These are phyloP conservation scores for Trichaptum fuscoviolaceum DNA, from an alignment of 768 basidiomycete species.

Conservation along the genomic window DNA sequence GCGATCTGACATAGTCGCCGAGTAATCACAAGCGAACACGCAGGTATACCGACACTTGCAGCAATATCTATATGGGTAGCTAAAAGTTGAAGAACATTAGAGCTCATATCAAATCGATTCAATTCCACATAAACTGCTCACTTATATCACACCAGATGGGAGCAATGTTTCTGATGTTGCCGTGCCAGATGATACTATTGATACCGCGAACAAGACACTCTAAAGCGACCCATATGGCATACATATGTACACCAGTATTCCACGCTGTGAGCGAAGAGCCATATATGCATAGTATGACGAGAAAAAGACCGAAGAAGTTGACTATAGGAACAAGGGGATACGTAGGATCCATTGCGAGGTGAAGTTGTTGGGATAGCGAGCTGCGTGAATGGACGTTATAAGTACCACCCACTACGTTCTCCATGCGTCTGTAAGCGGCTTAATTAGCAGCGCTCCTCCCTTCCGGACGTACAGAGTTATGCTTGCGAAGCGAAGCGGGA, in stretches of 20 bases:
- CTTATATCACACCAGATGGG: slow-evolving; percentile 31
- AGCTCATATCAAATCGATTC: neutral
- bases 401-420: neutral
- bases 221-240: slow-evolving; percentile 2
- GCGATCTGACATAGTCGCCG: slow-evolving; percentile 47
- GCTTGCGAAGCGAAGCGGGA: neutral
- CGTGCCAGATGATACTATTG: slow-evolving; percentile 29
- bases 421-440: neutral
- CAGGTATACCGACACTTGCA: slow-evolving; percentile 31
- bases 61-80: slow-evolving; percentile 34
- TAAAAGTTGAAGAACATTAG: slow-evolving; percentile 13
- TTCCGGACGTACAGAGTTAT: neutral
- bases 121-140: slow-evolving; percentile 1
- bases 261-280: neutral
- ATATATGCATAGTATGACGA: slow-evolving; percentile 14
- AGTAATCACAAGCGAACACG: slow-evolving; percentile 39
- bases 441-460: neutral
- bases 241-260: slow-evolving; percentile 6
- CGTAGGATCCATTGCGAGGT: slow-evolving; percentile 12
- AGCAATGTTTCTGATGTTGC: slow-evolving; percentile 17
- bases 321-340: slow-evolving; percentile 31
- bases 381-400: neutral
- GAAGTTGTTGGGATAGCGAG: neutral
- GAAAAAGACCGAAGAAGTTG: slow-evolving; percentile 34
- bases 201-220: slow-evolving; percentile 11